Conservation (phyloP, 2,329 filamentous ascomycete genomes). For the Ophiosphaerella herpotricha region DNA sequence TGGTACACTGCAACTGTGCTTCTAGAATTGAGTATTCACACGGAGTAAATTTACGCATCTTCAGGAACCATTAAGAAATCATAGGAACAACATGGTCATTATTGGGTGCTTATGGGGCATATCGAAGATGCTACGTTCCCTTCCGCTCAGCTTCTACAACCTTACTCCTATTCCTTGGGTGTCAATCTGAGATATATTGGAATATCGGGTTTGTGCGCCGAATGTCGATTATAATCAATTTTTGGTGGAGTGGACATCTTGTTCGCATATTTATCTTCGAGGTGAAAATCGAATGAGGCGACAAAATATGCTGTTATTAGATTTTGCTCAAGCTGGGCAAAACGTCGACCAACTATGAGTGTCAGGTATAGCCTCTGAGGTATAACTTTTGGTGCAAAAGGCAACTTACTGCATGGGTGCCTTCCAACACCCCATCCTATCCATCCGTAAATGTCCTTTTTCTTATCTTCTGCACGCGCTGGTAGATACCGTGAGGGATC, state of each 20-base stretch:
- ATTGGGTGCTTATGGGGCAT: no score
- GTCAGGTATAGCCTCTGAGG: conserved; percentile 8
- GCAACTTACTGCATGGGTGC: conserved; percentile 49
- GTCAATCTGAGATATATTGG: conserved; percentile 49
- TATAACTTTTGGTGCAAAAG: background rate
- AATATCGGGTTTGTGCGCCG: conserved; percentile 48
- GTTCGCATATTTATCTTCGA: conserved; percentile 50
- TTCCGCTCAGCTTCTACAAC: background rate
- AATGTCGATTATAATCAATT: conserved; percentile 45
- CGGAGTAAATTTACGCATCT: no score
- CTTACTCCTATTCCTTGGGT: conserved; percentile 20
- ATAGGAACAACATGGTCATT: no score
- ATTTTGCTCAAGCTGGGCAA: conserved; percentile 60
- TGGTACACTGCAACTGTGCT: background rate
- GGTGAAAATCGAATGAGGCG: conserved; percentile 54
- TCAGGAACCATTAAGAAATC: no score
- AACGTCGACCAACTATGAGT: conserved; percentile 41
- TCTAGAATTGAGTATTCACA: no score
- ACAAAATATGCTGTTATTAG: conserved; percentile 57
- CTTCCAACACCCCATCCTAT: conserved; percentile 47
- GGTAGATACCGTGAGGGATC: conserved; percentile 57
- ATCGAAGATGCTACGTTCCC: background rate
- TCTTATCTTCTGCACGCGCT: conserved; percentile 55
- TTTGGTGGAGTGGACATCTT: conserved; percentile 32
- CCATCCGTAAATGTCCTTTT: conserved; percentile 36